Percentiles rank a stretch among this genome's conserved stretches.
These are phyloP conservation scores for Rosa multiflora DNA, from an alignment of 306 rosid species.

Conservation along the genomic window DNA sequence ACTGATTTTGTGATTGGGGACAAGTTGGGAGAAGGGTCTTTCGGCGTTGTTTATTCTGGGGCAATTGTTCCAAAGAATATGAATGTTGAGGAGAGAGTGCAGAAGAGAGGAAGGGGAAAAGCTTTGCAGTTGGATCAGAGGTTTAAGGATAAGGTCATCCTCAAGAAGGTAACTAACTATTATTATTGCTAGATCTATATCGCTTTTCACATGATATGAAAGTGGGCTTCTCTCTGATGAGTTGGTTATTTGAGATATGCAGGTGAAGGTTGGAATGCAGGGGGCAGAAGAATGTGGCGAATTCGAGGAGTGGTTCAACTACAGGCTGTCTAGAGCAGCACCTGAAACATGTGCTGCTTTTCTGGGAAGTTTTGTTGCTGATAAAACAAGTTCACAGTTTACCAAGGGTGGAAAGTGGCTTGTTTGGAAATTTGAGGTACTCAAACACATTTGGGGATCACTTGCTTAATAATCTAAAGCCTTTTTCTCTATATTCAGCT, in stretches of 20 bases:
- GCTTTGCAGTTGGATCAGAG: slow-evolving; percentile 35
- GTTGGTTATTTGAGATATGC: slow-evolving; percentile 34
- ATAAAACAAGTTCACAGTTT: slow-evolving; percentile 58
- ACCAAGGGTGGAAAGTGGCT: slow-evolving; percentile 95
- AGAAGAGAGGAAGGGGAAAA: slow-evolving; percentile 51
- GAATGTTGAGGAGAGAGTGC: slow-evolving; percentile 30
- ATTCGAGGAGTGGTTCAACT: slow-evolving; percentile 90
- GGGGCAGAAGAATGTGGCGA: slow-evolving; percentile 87
- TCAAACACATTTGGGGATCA: neutral
- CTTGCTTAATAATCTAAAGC: neutral
- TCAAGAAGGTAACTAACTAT: slow-evolving; percentile 61
- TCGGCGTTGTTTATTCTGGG: slow-evolving; percentile 89
- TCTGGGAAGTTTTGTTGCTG: slow-evolving; percentile 90
- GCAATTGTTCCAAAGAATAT: slow-evolving; percentile 58
- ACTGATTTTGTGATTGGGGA: slow-evolving; percentile 68
- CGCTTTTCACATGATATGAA: neutral
- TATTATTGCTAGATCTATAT: neutral
- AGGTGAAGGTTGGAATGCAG: slow-evolving; percentile 74
- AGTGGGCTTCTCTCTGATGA: neutral
- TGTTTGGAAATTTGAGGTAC: slow-evolving; percentile 99
- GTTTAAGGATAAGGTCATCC: slow-evolving; percentile 79
- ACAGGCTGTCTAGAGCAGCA: slow-evolving; percentile 95
- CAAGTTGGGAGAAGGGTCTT: slow-evolving; percentile 88
- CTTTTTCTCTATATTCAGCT: neutral
- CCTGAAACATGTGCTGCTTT: slow-evolving; percentile 96